These are phyloP conservation scores for Scenedesmus sp. DNA, from an alignment of 163 green algal genomes.

Conservation along the genomic window DNA sequence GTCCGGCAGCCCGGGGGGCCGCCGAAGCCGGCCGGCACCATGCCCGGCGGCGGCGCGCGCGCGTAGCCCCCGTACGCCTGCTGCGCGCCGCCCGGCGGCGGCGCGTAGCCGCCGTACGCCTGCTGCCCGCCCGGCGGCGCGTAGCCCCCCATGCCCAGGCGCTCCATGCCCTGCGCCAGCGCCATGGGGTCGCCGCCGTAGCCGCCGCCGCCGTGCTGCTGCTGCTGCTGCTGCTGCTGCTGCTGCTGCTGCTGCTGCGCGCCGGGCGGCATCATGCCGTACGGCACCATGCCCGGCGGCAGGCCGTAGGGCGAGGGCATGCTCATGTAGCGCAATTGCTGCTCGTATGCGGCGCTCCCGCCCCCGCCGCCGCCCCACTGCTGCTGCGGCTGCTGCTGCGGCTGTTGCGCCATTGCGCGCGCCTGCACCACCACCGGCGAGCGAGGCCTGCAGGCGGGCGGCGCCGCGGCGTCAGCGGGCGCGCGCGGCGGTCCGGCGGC, in stretches of 20 bases:
- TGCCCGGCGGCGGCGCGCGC: too few relatives aligned
- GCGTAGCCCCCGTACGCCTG: neutral
- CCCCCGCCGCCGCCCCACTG: too few relatives aligned
- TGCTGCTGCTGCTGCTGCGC: neutral
- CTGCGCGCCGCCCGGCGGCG: neutral
- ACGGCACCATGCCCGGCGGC: neutral
- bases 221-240: neutral
- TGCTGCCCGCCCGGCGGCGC: neutral
- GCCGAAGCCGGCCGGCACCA: neutral
- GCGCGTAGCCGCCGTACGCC: neutral
- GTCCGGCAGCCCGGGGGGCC: too few relatives aligned
- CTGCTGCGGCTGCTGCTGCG: too few relatives aligned
- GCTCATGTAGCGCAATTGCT: neutral
- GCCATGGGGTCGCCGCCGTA: conserved; percentile 3
- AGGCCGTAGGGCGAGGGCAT: neutral
- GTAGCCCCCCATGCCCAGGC: neutral
- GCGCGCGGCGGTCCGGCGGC: too few relatives aligned
- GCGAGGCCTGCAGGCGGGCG: too few relatives aligned
- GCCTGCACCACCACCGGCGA: too few relatives aligned
- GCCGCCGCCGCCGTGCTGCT: neutral
- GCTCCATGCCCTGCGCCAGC: neutral
- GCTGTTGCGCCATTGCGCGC: too few relatives aligned
- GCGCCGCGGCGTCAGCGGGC: too few relatives aligned
- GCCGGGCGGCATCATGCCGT: neutral
- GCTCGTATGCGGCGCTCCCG: too few relatives aligned